Evolutionary conservation across 306 rosid genomes (phyloP).

Genomic region (Leucaena leucocephala): DNA sequence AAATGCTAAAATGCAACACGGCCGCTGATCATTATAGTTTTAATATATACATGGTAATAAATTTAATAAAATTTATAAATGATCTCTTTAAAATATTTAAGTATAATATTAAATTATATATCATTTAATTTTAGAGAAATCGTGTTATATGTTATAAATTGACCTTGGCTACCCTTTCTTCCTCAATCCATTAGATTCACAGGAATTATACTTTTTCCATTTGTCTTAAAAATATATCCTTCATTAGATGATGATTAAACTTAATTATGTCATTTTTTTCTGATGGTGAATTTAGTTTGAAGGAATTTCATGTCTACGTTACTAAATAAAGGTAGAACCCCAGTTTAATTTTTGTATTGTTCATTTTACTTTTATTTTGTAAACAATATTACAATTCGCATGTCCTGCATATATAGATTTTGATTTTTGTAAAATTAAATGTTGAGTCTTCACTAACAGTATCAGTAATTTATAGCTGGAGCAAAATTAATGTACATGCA

Average conservation of each 20-base stretch:
- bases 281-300: background rate
- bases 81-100: no score
- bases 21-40: no score
- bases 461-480: no score
- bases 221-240: background rate
- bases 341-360: background rate
- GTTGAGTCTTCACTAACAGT: no score
- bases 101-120: no score
- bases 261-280: conserved; percentile 29
- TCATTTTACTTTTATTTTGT: background rate
- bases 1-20: no score
- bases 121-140: no score
- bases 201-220: conserved; percentile 2
- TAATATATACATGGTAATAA: no score
- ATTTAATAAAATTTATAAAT: no score
- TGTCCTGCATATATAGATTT: background rate
- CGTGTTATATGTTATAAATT: no score
- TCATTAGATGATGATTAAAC: conserved; percentile 9
- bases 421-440: no score
- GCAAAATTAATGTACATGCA: no score
- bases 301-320: background rate
- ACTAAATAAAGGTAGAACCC: background rate
- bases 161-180: background rate
- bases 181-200: background rate
- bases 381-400: background rate